These are phyloP conservation scores for Coccomyxa sp. DNA, from an alignment of 139 green algal genomes.

Conservation along the genomic window DNA sequence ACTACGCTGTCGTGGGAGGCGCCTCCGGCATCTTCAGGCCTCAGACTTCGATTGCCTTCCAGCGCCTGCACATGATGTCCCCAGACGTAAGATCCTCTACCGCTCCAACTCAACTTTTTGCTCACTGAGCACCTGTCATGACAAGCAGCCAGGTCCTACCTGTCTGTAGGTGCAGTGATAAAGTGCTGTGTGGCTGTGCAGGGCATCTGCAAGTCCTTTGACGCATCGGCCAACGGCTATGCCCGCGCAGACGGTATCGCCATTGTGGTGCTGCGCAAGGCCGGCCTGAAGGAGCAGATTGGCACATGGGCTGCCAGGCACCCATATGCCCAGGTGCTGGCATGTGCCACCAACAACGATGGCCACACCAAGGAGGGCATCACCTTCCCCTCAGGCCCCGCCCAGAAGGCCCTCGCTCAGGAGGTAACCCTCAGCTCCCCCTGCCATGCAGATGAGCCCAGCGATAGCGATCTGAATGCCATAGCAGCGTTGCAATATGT, in stretches of 20 bases:
- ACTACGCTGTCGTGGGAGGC: neutral
- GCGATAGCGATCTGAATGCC: too few relatives aligned
- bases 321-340: neutral
- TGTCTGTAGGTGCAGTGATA: too few relatives aligned
- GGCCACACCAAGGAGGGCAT: conserved; percentile 10
- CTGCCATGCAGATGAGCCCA: too few relatives aligned
- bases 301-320: neutral
- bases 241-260: conserved; percentile 43
- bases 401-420: neutral
- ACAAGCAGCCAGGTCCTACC: neutral
- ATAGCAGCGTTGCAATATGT: neutral
- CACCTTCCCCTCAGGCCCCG: neutral
- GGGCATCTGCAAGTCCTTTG: conserved; percentile 6
- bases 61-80: conserved; percentile 6
- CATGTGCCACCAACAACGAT: conserved; percentile 2
- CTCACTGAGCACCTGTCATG: neutral
- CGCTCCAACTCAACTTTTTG: neutral
- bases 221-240: conserved; percentile 7
- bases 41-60: neutral
- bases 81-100: neutral
- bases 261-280: conserved; percentile 8
- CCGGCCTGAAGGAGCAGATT: neutral
- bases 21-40: neutral
- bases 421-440: neutral
- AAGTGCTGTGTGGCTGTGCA: neutral